Evolutionary conservation across 2,329 filamentous ascomycete genomes (phyloP).

Genomic region (Acrocalymma vagum): DNA sequence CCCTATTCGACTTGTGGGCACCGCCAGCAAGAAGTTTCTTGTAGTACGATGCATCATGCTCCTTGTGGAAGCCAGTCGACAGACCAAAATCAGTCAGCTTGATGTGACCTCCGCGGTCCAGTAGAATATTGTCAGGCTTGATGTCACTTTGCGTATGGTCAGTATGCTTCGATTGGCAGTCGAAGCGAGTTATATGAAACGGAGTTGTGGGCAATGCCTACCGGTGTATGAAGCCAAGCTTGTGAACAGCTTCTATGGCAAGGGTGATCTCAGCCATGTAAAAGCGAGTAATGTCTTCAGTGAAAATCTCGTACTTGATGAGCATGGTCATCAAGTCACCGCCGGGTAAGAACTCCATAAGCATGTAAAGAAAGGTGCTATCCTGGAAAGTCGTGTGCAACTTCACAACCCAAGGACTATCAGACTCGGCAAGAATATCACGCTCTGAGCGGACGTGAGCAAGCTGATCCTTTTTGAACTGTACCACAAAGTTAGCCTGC

Average conservation of each 20-base stretch:
- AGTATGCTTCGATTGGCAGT: no score
- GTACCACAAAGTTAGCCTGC: constrained; percentile 28
- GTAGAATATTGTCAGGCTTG: constrained; percentile 97
- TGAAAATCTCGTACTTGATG: constrained; percentile 99
- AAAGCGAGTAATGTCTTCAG: constrained; percentile 97
- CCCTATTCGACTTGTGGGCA: constrained; percentile 54
- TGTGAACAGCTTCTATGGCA: constrained; percentile 98
- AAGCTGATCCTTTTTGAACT: constrained; percentile 97
- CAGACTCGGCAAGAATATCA: constrained; percentile 98
- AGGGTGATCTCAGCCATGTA: constrained; percentile 99
- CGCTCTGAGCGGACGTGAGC: constrained; percentile 97
- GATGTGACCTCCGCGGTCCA: constrained; percentile 94
- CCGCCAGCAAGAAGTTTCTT: constrained; percentile 87
- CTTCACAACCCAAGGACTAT: constrained; percentile 99
- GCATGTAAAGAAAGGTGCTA: constrained; percentile 93
- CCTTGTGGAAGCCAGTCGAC: constrained; percentile 96
- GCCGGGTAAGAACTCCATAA: constrained; percentile 99
- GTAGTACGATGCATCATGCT: constrained; percentile 98
- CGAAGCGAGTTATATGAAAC: no score
- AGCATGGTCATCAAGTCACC: constrained; percentile 99
- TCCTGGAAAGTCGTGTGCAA: constrained; percentile 99
- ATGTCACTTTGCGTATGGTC: constrained; percentile 77
- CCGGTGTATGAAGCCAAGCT: constrained; percentile 98
- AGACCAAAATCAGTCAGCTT: constrained; percentile 98
- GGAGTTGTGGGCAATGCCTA: constrained; percentile 56